Evolutionary conservation across 176 grass and related monocot genomes (phyloP).

Genomic region (Triticum monococcum): DNA sequence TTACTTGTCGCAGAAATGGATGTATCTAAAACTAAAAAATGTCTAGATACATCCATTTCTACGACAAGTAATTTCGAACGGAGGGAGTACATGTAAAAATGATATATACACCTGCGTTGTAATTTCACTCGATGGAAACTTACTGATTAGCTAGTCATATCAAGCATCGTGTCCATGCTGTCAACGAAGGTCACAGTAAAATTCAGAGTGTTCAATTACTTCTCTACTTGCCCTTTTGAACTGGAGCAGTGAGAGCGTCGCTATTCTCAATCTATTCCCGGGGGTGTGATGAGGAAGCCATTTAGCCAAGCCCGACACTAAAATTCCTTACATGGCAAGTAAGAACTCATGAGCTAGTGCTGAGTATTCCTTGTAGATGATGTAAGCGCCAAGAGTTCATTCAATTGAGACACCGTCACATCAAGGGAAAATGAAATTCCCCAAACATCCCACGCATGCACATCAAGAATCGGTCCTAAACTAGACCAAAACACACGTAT

Average conservation of each 20-base stretch:
- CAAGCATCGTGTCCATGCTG: not conserved
- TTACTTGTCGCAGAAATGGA: too few species aligned
- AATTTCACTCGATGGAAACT: not conserved
- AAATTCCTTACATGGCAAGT: not conserved
- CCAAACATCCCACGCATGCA: not conserved
- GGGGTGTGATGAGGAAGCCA: not conserved
- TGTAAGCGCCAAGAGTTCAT: not conserved
- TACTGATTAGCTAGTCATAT: not conserved
- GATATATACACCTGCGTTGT: not conserved
- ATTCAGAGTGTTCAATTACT: not conserved
- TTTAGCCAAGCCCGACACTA: not conserved
- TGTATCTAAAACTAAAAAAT: too few species aligned
- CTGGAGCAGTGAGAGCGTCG: not conserved
- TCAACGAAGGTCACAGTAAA: not conserved
- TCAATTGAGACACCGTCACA: slow-evolving; percentile 9
- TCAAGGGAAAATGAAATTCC: not conserved
- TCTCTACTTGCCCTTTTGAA: not conserved
- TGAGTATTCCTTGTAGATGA: not conserved
- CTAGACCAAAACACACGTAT: not conserved
- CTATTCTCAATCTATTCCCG: not conserved
- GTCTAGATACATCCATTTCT: too few species aligned
- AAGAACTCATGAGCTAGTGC: not conserved
- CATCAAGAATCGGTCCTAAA: slow-evolving; percentile 29
- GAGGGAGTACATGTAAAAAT: not conserved
- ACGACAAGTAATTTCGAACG: too few species aligned